Percentiles rank a stretch among this genome's conserved stretches.
Evolutionary conservation across 176 grass and related monocot genomes (phyloP).

Genomic region (Triticum turgidum): DNA sequence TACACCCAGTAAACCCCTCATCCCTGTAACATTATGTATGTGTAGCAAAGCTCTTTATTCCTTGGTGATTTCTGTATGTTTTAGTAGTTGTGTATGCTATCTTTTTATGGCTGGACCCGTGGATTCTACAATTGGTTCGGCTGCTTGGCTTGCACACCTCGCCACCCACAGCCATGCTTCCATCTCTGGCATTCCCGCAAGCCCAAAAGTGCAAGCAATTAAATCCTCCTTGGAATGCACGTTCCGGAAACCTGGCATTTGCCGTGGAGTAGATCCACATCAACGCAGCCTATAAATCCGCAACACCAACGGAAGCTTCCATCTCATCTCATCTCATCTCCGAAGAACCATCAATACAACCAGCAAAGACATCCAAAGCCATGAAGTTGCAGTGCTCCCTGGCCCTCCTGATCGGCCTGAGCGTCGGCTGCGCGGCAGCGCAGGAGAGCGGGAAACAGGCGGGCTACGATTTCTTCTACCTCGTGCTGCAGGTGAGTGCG

Average conservation of each 20-base stretch:
- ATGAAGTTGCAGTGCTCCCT: constrained; percentile 38
- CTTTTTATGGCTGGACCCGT: neutral
- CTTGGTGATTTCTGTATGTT: too few species aligned
- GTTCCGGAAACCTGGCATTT: neutral
- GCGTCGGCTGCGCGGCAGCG: constrained; percentile 14
- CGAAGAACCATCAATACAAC: neutral
- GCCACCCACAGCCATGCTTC: neutral
- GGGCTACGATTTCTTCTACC: constrained; percentile 86
- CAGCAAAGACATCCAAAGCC: neutral
- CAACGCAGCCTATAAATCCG: constrained; percentile 42
- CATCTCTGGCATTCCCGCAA: neutral
- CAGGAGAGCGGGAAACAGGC: neutral
- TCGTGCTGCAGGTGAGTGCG: constrained; percentile 51
- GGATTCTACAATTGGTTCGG: neutral
- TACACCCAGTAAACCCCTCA: too few species aligned
- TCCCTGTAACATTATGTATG: too few species aligned
- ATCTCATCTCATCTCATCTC: neutral
- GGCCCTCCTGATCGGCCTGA: constrained; percentile 29
- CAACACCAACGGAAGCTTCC: neutral
- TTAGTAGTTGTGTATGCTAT: too few species aligned
- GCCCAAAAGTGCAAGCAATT: neutral
- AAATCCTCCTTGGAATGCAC: constrained; percentile 21
- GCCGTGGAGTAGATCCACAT: neutral
- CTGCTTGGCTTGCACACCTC: constrained; percentile 28
- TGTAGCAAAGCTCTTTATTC: too few species aligned